A percentile compares a stretch with the other conserved stretches of the same genome.
Evolutionary conservation across 176 grass and related monocot species (phyloP).

Genomic region (Zea luxurians): DNA sequence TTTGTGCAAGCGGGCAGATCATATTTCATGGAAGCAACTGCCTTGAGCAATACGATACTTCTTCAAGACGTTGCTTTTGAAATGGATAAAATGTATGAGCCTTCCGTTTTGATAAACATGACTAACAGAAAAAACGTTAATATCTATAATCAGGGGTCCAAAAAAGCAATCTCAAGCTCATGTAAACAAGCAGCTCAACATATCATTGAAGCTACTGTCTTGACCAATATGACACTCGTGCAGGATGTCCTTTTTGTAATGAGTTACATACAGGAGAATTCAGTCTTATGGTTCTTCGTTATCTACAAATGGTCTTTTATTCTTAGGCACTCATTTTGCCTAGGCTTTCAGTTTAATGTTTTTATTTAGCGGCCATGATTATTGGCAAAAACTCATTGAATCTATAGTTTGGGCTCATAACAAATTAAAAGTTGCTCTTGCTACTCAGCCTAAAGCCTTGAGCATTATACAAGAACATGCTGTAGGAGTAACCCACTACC

Average conservation of each 20-base stretch:
- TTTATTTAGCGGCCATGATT: background rate
- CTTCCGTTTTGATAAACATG: background rate
- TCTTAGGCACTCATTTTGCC: background rate
- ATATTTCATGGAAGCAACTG: background rate
- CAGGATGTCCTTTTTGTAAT: background rate
- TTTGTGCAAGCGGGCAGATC: background rate
- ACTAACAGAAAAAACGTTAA: background rate
- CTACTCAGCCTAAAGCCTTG: background rate
- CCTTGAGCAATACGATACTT: background rate
- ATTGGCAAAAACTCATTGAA: conserved; percentile 1
- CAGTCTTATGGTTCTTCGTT: no score
- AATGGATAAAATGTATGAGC: background rate
- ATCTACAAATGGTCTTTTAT: background rate
- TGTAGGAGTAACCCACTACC: no score
- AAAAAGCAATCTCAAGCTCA: conserved; percentile 1
- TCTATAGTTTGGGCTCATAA: background rate
- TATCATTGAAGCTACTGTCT: background rate
- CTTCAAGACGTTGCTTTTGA: background rate
- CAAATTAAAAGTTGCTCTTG: background rate
- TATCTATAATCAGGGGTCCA: background rate
- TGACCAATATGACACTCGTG: background rate
- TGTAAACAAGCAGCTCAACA: background rate
- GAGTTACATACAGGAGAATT: background rate
- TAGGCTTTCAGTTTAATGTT: background rate
- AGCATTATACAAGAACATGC: no score